phyloP scores from a whole-genome alignment of 345 rosid species.

The Carallia pectinifolia region DNA sequence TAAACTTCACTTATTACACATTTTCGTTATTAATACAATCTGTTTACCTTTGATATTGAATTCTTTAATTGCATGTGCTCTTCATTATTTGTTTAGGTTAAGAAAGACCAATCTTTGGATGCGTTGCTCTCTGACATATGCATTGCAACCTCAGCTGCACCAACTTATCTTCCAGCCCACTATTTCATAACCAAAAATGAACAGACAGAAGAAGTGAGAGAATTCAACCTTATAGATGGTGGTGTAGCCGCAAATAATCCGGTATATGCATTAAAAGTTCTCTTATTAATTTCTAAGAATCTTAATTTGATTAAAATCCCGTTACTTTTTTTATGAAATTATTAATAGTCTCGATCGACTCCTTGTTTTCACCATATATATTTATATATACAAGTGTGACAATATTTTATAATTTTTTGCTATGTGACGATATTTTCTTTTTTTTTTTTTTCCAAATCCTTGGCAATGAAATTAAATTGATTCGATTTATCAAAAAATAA shows the following conservation, averaged over 20 bases:
- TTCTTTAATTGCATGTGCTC: no score
- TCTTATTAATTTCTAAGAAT: no score
- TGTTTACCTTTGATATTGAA: no score
- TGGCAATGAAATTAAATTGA: no score
- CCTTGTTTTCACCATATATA: no score
- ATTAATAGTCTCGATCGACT: no score
- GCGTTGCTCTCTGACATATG: constrained; percentile 57
- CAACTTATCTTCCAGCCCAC: constrained; percentile 51
- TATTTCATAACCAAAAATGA: constrained; percentile 10
- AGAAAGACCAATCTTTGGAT: constrained; percentile 13
- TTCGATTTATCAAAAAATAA: no score
- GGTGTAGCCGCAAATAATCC: constrained; percentile 38
- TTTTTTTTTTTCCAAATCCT: no score
- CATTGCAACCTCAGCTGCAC: constrained; percentile 62
- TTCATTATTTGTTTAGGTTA: background rate
- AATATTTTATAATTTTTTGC: background rate
- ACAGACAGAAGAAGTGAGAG: constrained; percentile 8
- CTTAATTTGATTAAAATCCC: background rate
- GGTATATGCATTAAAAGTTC: background rate
- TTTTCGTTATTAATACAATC: background rate
- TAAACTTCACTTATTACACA: background rate
- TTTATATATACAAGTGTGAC: background rate
- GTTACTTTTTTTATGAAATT: background rate
- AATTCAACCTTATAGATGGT: constrained; percentile 31
- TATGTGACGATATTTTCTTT: background rate